phyloP scores from a whole-genome alignment of 768 basidiomycete species.

The Terana coerulea region DNA sequence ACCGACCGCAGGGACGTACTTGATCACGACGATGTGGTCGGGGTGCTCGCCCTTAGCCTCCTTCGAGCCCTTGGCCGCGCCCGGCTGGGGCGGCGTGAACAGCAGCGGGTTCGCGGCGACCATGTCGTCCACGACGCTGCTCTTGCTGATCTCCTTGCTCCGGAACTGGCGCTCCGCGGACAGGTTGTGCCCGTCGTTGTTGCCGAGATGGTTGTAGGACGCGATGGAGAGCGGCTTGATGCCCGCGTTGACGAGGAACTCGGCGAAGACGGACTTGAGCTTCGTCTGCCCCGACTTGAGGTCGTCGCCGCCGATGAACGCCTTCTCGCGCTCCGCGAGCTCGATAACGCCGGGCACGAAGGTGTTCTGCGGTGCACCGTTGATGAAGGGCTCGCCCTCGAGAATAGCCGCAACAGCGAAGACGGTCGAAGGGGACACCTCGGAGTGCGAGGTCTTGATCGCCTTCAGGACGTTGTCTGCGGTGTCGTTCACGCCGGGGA shows the following conservation, averaged over 20 bases:
- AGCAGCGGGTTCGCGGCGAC: slow-evolving; percentile 86
- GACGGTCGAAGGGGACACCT: slow-evolving; percentile 94
- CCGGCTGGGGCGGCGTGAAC: slow-evolving; percentile 75
- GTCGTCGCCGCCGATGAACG: slow-evolving; percentile 97
- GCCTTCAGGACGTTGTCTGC: slow-evolving; percentile 80
- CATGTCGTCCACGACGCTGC: slow-evolving; percentile 97
- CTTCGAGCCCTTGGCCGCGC: slow-evolving; percentile 42
- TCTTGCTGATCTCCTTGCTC: slow-evolving; percentile 98
- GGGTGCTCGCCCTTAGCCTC: slow-evolving; percentile 91
- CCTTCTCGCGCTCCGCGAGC: slow-evolving; percentile 83
- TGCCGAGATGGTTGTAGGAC: slow-evolving; percentile 97
- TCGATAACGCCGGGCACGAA: slow-evolving; percentile 94
- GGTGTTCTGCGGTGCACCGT: slow-evolving; percentile 98
- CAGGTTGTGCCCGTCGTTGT: slow-evolving; percentile 95
- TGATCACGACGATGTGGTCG: slow-evolving; percentile 95
- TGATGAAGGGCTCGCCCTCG: slow-evolving; percentile 93
- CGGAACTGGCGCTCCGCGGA: slow-evolving; percentile 91
- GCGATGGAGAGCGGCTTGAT: slow-evolving; percentile 98
- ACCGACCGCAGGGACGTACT: slow-evolving; percentile 94
- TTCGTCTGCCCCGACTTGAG: slow-evolving; percentile 98
- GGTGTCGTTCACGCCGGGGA: slow-evolving; percentile 94
- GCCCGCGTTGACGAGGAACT: slow-evolving; percentile 98
- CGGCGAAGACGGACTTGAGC: slow-evolving; percentile 94
- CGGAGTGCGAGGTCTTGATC: slow-evolving; percentile 81
- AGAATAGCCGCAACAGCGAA: slow-evolving; percentile 96